These are phyloP conservation scores for Xylaria sp. DNA, from an alignment of 2,329 filamentous ascomycete genomes.

Conservation along the genomic window DNA sequence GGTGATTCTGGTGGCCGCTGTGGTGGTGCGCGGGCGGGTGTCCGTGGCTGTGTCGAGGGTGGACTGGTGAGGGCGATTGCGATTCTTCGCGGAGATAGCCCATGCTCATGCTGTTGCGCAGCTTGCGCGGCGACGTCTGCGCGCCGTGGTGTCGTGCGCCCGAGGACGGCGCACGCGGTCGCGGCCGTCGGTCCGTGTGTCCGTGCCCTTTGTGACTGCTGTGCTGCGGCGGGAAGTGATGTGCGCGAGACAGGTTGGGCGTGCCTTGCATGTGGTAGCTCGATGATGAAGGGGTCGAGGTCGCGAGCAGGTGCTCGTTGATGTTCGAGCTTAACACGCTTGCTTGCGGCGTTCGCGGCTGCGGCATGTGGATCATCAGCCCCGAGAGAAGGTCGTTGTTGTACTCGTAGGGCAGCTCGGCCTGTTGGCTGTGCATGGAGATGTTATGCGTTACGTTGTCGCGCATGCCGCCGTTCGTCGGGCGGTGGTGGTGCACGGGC, in stretches of 20 bases:
- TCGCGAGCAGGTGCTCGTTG: slow-evolving; percentile 30
- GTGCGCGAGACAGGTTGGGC: slow-evolving; percentile 36
- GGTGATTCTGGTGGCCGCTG: not conserved
- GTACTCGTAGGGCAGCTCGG: slow-evolving; percentile 56
- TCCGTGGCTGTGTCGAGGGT: not conserved
- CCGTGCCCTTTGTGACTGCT: slow-evolving; percentile 20
- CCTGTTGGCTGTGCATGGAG: slow-evolving; percentile 55
- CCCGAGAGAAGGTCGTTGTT: slow-evolving; percentile 52
- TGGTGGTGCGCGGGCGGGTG: not conserved
- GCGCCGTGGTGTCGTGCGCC: slow-evolving; percentile 60
- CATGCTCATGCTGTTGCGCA: slow-evolving; percentile 48
- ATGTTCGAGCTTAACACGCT: slow-evolving; percentile 52
- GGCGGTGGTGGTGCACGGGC: slow-evolving; percentile 7
- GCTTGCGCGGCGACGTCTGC: slow-evolving; percentile 56
- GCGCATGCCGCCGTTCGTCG: not conserved
- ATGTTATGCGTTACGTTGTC: slow-evolving; percentile 52
- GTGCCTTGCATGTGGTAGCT: slow-evolving; percentile 22
- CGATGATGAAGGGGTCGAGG: slow-evolving; percentile 10
- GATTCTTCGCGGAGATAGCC: slow-evolving; percentile 45
- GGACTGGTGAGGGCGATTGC: slow-evolving; percentile 53
- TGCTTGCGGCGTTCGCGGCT: slow-evolving; percentile 54
- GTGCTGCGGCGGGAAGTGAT: slow-evolving; percentile 36
- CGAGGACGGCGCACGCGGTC: slow-evolving; percentile 64
- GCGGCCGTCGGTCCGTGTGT: slow-evolving; percentile 51
- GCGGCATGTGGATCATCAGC: slow-evolving; percentile 66